phyloP scores from a whole-genome alignment of 2,329 filamentous ascomycete genomes.

The Alternaria postmessia region DNA sequence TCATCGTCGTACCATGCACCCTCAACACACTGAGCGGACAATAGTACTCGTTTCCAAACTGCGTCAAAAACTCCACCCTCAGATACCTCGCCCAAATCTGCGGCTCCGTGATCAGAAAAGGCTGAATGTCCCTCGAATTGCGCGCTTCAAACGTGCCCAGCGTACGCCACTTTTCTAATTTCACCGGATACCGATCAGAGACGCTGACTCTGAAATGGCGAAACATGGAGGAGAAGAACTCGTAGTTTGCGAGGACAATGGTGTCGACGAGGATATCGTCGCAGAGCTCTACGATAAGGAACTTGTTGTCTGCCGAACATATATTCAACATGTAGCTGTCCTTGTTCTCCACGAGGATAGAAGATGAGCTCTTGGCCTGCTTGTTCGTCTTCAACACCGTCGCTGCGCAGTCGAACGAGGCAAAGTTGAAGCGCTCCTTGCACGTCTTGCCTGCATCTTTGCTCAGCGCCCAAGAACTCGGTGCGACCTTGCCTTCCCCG shows the following conservation, averaged over 20 bases:
- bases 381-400: slow-evolving; percentile 90
- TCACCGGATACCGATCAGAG: slow-evolving; percentile 93
- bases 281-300: slow-evolving; percentile 91
- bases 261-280: slow-evolving; percentile 89
- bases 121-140: slow-evolving; percentile 92
- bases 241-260: slow-evolving; percentile 95
- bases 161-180: slow-evolving; percentile 88
- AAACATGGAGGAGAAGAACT: slow-evolving; percentile 98
- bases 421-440: slow-evolving; percentile 97
- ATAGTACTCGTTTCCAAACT: slow-evolving; percentile 97
- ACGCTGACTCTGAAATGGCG: slow-evolving; percentile 90
- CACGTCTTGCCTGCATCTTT: slow-evolving; percentile 97
- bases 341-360: slow-evolving; percentile 94
- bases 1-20: slow-evolving; percentile 91
- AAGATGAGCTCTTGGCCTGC: slow-evolving; percentile 85
- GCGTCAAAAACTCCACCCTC: slow-evolving; percentile 87
- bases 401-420: slow-evolving; percentile 95
- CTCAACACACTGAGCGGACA: slow-evolving; percentile 90
- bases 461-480: slow-evolving; percentile 63
- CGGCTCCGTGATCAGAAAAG: slow-evolving; percentile 92
- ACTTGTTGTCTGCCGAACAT: slow-evolving; percentile 87
- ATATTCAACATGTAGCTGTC: slow-evolving; percentile 98
- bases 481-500: slow-evolving; percentile 41
- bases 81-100: slow-evolving; percentile 96
- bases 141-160: slow-evolving; percentile 88